Percentiles rank a stretch among this genome's conserved stretches.
Evolutionary conservation across 2,329 filamentous ascomycete species (phyloP).

Genomic region (Colletotrichum limetticola): DNA sequence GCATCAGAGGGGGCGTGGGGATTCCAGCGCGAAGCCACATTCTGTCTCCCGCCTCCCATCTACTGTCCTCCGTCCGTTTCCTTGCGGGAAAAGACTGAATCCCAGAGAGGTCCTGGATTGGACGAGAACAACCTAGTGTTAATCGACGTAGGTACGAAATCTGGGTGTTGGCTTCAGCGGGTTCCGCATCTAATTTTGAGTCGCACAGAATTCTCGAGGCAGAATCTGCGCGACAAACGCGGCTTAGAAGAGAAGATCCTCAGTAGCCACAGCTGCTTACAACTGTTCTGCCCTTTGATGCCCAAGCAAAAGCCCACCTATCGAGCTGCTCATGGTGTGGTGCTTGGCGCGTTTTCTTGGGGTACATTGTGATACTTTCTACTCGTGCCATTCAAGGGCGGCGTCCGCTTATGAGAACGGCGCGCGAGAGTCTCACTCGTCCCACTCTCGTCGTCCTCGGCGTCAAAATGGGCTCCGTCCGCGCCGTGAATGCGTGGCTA

Average conservation of each 20-base stretch:
- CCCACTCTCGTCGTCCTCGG: slow-evolving; percentile 15
- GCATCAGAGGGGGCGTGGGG: background rate
- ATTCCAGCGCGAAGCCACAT: slow-evolving; percentile 11
- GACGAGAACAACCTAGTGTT: slow-evolving; percentile 6
- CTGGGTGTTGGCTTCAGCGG: background rate
- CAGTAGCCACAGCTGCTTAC: background rate
- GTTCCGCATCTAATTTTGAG: slow-evolving; percentile 8
- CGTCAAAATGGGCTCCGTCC: slow-evolving; percentile 10
- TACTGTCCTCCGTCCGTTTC: slow-evolving; percentile 29
- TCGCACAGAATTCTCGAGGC: background rate
- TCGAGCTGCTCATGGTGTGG: background rate
- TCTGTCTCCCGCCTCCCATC: slow-evolving; percentile 20
- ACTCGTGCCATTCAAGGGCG: background rate
- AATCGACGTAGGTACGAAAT: slow-evolving; percentile 11
- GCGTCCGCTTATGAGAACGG: slow-evolving; percentile 7
- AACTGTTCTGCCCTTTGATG: background rate
- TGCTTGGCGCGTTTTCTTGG: background rate
- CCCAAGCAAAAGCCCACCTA: background rate
- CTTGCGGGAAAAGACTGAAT: background rate
- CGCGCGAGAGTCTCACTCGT: slow-evolving; percentile 21
- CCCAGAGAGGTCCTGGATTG: slow-evolving; percentile 2
- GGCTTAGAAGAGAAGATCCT: background rate
- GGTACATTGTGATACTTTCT: background rate
- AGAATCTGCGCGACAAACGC: slow-evolving; percentile 4
- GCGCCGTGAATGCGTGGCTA: slow-evolving; percentile 17